A percentile compares a stretch with the other conserved stretches of the same genome.
Conservation (phyloP, 1,284 basidiomycete species). For the Ceratobasidium papillatum region DNA sequence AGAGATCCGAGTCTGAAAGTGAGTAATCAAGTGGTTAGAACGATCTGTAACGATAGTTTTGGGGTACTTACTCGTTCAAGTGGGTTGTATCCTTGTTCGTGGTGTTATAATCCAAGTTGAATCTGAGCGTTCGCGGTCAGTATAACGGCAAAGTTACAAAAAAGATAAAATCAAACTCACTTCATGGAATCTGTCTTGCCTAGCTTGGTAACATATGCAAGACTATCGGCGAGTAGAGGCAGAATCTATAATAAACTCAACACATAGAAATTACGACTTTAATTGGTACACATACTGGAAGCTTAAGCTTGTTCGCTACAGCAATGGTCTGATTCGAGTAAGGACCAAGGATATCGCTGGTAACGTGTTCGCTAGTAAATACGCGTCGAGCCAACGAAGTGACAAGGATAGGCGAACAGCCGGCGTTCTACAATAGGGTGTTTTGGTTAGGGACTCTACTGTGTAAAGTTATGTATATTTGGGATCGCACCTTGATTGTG, state of each 20-base stretch:
- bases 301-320: slow-evolving; percentile 25
- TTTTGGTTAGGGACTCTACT: background rate
- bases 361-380: slow-evolving; percentile 32
- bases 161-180: background rate
- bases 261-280: background rate
- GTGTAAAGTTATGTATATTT: background rate
- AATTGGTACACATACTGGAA: slow-evolving; percentile 3
- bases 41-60: background rate
- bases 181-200: slow-evolving; percentile 35
- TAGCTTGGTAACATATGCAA: slow-evolving; percentile 20
- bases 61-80: slow-evolving; percentile 24
- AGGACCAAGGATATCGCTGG: slow-evolving; percentile 30
- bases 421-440: background rate
- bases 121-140: slow-evolving; percentile 4
- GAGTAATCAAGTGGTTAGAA: background rate
- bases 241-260: background rate
- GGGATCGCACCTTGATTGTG: slow-evolving; percentile 20
- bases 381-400: slow-evolving; percentile 28
- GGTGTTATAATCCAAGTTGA: slow-evolving; percentile 32
- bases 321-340: slow-evolving; percentile 30
- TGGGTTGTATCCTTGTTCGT: slow-evolving; percentile 39
- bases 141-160: background rate
- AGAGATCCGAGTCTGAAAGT: slow-evolving; percentile 9
- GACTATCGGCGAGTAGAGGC: slow-evolving; percentile 30
- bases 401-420: slow-evolving; percentile 33